A percentile compares a stretch with the other conserved stretches of the same genome.
Evolutionary conservation across 192 early-diverging fungal species (phyloP).

Genomic region (Coemansia sp.): DNA sequence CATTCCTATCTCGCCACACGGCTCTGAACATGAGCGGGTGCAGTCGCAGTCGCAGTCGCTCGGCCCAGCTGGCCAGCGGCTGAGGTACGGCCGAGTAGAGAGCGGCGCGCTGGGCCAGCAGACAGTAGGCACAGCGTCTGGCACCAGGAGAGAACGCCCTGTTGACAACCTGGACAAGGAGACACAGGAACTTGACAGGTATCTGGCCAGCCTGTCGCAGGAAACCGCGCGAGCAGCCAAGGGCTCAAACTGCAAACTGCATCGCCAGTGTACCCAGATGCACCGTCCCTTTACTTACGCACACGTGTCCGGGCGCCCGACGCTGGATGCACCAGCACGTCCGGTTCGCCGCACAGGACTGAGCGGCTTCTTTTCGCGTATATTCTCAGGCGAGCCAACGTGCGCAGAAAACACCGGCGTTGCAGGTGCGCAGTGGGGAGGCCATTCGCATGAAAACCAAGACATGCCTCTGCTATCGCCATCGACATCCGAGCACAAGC

Average conservation of each 20-base stretch:
- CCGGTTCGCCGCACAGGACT: conserved; percentile 14
- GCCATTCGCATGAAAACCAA: conserved; percentile 8
- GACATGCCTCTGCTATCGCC: conserved; percentile 30
- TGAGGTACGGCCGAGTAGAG: conserved; percentile 37
- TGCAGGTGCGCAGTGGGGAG: conserved; percentile 7
- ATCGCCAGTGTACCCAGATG: conserved; percentile 31
- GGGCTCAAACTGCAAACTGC: conserved; percentile 25
- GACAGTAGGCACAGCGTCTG: conserved; percentile 5
- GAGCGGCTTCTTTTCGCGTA: conserved; percentile 45
- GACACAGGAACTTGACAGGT: conserved; percentile 40
- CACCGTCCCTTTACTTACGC: conserved; percentile 42
- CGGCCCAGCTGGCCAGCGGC: conserved; percentile 4
- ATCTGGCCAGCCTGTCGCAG: conserved; percentile 30
- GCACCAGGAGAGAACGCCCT: conserved; percentile 5
- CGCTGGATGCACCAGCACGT: conserved; percentile 29
- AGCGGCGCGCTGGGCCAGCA: conserved; percentile 38
- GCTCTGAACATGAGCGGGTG: background rate
- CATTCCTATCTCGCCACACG: background rate
- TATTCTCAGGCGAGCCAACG: conserved; percentile 37
- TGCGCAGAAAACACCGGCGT: background rate
- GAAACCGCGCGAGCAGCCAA: conserved; percentile 29
- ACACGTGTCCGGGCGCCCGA: conserved; percentile 16
- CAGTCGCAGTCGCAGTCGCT: background rate
- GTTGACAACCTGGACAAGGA: conserved; percentile 38
- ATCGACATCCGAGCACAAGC: conserved; percentile 9